Percentiles rank a stretch among this genome's conserved stretches.
phyloP scores from a whole-genome alignment of 148 eudicot genomes.

The Fagopyrum homotropicum region DNA sequence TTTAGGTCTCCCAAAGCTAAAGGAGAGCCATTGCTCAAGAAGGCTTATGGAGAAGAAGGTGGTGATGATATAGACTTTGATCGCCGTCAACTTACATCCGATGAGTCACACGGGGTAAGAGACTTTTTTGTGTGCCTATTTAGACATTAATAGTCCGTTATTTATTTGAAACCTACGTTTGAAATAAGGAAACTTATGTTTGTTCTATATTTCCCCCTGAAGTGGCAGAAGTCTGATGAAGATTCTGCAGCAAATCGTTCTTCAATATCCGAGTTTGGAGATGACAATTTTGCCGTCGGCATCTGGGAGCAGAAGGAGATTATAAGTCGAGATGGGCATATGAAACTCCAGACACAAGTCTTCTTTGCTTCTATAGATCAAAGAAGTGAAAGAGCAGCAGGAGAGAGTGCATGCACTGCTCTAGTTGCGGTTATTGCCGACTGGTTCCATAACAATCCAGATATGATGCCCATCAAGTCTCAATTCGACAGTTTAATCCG shows the following conservation, averaged over 20 bases:
- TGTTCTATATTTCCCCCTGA: constrained; percentile 18
- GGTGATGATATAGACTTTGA: constrained; percentile 95
- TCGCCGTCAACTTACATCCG: constrained; percentile 84
- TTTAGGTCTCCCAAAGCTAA: constrained; percentile 75
- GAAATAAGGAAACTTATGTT: constrained; percentile 2
- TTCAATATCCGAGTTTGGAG: constrained; percentile 79
- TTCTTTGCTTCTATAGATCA: constrained; percentile 96
- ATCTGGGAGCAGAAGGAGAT: constrained; percentile 85
- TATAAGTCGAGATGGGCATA: constrained; percentile 72
- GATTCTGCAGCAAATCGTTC: constrained; percentile 42
- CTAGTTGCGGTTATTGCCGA: constrained; percentile 92
- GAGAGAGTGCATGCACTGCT: constrained; percentile 96
- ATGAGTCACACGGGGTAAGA: constrained; percentile 79
- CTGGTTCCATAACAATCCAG: constrained; percentile 66
- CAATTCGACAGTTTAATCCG: constrained; percentile 78
- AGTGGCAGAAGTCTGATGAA: constrained; percentile 64
- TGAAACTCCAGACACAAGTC: constrained; percentile 72
- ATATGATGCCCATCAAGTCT: constrained; percentile 74
- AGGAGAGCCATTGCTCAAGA: constrained; percentile 85
- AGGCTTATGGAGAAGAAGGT: constrained; percentile 82
- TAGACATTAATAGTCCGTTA: neutral
- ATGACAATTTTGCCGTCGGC: constrained; percentile 86
- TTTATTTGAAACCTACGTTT: neutral
- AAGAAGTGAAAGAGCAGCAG: constrained; percentile 86
- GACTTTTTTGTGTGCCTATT: neutral